These are phyloP conservation scores for Solanum ossicruentum DNA, from an alignment of 257 asterid species.

Conservation along the genomic window DNA sequence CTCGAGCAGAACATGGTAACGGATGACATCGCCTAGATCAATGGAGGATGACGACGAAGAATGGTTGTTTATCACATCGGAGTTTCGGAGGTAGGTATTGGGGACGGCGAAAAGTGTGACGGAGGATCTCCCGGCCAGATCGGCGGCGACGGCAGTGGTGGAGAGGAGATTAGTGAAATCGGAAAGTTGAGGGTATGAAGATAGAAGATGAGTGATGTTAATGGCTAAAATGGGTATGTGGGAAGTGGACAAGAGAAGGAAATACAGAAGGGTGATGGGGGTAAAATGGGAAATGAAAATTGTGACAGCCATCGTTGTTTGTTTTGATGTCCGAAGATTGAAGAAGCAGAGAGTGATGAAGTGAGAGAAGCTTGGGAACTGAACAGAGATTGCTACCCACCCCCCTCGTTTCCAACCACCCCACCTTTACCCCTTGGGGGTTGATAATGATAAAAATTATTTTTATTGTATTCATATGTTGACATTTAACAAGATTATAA, in stretches of 20 bases:
- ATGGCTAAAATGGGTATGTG: slow-evolving; percentile 13
- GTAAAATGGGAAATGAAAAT: slow-evolving; percentile 23
- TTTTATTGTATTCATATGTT: neutral
- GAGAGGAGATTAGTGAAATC: slow-evolving; percentile 42
- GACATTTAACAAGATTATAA: neutral
- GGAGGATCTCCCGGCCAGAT: slow-evolving; percentile 32
- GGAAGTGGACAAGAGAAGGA: slow-evolving; percentile 22
- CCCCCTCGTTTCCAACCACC: neutral
- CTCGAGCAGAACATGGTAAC: slow-evolving; percentile 70
- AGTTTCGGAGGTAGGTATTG: slow-evolving; percentile 30
- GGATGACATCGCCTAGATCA: slow-evolving; percentile 57
- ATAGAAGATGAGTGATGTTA: slow-evolving; percentile 40
- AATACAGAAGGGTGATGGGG: slow-evolving; percentile 24
- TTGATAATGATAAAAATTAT: neutral
- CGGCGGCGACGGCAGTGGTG: slow-evolving; percentile 49
- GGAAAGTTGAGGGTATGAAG: slow-evolving; percentile 36
- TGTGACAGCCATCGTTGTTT: slow-evolving; percentile 26
- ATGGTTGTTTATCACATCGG: neutral
- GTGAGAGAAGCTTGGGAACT: neutral
- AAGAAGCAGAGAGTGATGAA: neutral
- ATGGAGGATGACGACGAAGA: slow-evolving; percentile 28
- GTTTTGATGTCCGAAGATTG: neutral
- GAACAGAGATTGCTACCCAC: neutral
- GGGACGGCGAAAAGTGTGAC: slow-evolving; percentile 50
- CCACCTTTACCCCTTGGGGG: neutral